Percentiles rank a stretch among this genome's conserved stretches.
These are phyloP conservation scores for Withania somnifera DNA, from an alignment of 305 asterid genomes.

Conservation along the genomic window DNA sequence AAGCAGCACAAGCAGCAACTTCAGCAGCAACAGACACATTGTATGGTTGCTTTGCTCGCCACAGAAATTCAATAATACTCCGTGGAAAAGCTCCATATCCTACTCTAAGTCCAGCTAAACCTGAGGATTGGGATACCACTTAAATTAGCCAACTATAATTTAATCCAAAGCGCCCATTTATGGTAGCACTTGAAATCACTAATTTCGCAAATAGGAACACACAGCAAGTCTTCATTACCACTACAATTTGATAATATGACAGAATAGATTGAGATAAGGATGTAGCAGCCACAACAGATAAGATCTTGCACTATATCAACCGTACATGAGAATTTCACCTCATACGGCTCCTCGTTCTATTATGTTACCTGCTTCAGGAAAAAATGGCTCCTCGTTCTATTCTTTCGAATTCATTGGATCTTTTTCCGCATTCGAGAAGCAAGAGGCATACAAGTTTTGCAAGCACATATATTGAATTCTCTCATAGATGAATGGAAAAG, in stretches of 20 bases:
- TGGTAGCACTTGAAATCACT: background rate
- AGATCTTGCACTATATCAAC: background rate
- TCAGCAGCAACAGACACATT: slow-evolving; percentile 92
- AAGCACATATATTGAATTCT: background rate
- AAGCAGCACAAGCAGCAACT: slow-evolving; percentile 50
- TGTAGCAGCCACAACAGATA: background rate
- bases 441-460: background rate
- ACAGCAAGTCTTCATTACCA: background rate
- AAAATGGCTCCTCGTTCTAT: too few relatives aligned
- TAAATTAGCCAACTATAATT: background rate
- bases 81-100: slow-evolving; percentile 93
- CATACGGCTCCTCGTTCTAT: too few relatives aligned
- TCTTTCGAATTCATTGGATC: too few relatives aligned
- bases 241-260: background rate
- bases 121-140: slow-evolving; percentile 30
- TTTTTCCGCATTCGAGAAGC: too few relatives aligned
- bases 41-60: slow-evolving; percentile 99
- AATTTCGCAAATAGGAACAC: background rate
- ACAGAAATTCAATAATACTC: slow-evolving; percentile 77
- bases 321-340: too few relatives aligned
- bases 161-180: background rate
- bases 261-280: background rate
- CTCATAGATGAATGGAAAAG: background rate
- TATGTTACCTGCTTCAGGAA: too few relatives aligned
- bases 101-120: slow-evolving; percentile 86